phyloP scores from a whole-genome alignment of 179 eudicot genomes.

The Sideroxylon spinosum region DNA sequence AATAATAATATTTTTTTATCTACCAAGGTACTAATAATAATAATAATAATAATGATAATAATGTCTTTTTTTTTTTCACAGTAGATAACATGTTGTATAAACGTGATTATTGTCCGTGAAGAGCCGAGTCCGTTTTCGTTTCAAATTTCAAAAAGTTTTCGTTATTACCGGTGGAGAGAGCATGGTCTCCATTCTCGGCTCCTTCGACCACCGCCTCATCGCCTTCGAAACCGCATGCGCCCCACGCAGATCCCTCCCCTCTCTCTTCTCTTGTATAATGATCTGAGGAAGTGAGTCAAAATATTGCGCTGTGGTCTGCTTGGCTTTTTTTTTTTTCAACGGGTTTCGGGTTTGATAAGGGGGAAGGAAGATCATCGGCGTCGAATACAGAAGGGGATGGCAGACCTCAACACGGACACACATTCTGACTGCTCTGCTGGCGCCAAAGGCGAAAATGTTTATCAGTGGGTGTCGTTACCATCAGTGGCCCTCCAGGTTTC shows the following conservation, averaged over 20 bases:
- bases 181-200: too few relatives aligned
- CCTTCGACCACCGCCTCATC: conserved; percentile 80
- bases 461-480: conserved; percentile 92
- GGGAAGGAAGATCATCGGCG: conserved; percentile 61
- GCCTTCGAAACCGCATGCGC: conserved; percentile 85
- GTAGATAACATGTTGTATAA: too few relatives aligned
- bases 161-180: too few relatives aligned
- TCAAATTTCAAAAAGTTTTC: too few relatives aligned
- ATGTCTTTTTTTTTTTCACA: too few relatives aligned
- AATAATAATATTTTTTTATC: too few relatives aligned
- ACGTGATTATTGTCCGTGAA: too few relatives aligned
- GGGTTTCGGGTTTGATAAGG: not conserved
- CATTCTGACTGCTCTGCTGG: conserved; percentile 88
- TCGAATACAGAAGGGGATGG: conserved; percentile 84
- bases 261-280: not conserved
- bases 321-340: not conserved
- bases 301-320: conserved; percentile 7
- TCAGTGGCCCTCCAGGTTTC: conserved; percentile 71
- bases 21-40: too few relatives aligned
- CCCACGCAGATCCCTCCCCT: conserved; percentile 52
- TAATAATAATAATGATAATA: too few relatives aligned
- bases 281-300: too few relatives aligned
- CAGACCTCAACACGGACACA: conserved; percentile 58
- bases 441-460: conserved; percentile 86
- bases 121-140: too few relatives aligned